phyloP scores from a whole-genome alignment of 768 basidiomycete genomes.

The Boletus coccyginus region DNA sequence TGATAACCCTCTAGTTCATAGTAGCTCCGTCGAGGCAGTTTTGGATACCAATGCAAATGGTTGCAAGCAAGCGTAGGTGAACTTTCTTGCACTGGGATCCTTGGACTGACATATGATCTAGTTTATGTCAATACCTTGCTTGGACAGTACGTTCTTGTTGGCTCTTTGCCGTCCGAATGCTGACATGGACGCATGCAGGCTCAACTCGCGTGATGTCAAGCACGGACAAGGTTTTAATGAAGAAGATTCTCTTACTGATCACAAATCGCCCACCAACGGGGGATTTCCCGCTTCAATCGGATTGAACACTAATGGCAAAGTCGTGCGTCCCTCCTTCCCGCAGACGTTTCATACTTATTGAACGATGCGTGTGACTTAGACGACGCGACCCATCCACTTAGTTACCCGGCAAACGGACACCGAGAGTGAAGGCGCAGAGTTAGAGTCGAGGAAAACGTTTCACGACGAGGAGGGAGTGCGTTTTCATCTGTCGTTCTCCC shows the following conservation, averaged over 20 bases:
- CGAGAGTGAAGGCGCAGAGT: constrained; percentile 3
- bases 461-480: constrained; percentile 12
- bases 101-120: constrained; percentile 4
- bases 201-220: constrained; percentile 22
- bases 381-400: constrained; percentile 16
- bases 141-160: constrained; percentile 17
- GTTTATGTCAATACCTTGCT: constrained; percentile 30
- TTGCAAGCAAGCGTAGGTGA: constrained; percentile 21
- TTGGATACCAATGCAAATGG: constrained; percentile 31
- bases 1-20: constrained; percentile 21
- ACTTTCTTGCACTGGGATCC: neutral
- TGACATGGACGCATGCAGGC: constrained; percentile 16
- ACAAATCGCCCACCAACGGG: neutral
- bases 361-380: constrained; percentile 5
- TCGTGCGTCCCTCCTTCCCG: constrained; percentile 6
- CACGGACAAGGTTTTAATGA: constrained; percentile 24
- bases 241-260: constrained; percentile 18
- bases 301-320: constrained; percentile 14
- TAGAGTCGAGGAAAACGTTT: constrained; percentile 18
- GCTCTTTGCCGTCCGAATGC: neutral
- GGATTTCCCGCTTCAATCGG: constrained; percentile 8
- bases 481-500: neutral
- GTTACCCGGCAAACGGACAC: neutral
- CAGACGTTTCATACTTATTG: neutral
- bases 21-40: constrained; percentile 16